These are phyloP conservation scores for Podaxis rugospora DNA, from an alignment of 768 basidiomycete genomes.

Conservation along the genomic window DNA sequence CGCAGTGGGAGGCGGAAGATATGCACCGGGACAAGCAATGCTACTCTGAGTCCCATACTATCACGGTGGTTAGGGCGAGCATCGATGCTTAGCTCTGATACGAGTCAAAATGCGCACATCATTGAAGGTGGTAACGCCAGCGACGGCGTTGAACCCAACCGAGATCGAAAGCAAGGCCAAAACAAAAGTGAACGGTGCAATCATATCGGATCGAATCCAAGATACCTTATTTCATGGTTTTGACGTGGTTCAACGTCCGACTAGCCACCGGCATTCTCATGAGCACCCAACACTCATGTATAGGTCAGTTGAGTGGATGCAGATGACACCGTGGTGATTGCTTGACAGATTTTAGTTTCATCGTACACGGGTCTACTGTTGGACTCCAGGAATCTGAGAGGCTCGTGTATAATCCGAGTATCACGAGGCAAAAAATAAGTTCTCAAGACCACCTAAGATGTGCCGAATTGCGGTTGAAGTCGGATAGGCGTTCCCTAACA, in stretches of 20 bases:
- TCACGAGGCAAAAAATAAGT: neutral
- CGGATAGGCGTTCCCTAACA: neutral
- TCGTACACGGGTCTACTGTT: neutral
- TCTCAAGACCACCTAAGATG: neutral
- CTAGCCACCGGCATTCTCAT: neutral
- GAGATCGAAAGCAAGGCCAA: neutral
- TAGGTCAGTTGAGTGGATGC: neutral
- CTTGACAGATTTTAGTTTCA: neutral
- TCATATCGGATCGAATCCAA: neutral
- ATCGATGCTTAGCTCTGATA: neutral
- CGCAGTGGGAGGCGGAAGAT: neutral
- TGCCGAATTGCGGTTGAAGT: neutral
- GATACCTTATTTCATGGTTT: neutral
- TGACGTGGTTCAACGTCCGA: neutral
- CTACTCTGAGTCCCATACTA: constrained; percentile 15
- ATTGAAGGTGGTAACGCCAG: constrained; percentile 19
- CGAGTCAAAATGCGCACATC: constrained; percentile 7
- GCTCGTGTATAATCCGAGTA: neutral
- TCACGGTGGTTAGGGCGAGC: neutral
- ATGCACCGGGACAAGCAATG: constrained; percentile 10
- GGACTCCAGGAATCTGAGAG: neutral
- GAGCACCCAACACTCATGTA: neutral
- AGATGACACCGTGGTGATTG: neutral
- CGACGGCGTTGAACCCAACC: constrained; percentile 14
- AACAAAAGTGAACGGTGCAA: neutral